Base-by-base conservation (phyloP, 83 land plant genomes). In the Picea abies region DNA sequence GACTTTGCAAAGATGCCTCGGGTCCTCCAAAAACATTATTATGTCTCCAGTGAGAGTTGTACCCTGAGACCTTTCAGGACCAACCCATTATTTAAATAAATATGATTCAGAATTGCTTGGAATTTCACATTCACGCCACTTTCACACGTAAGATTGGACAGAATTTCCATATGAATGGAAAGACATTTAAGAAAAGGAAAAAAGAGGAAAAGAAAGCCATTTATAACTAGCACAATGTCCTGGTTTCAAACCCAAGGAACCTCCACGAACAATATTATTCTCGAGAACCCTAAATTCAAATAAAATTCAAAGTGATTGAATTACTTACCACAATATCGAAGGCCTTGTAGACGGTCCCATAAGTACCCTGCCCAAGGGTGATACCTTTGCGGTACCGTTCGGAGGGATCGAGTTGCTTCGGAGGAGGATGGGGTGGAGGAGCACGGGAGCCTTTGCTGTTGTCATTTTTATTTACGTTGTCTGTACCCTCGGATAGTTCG, bases 341-440 rank as follows among this genome's bases (percentile, higher is more conserved):
- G 83, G 99, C 99, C 88, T 95, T 97, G 90, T 80, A 97, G 60
- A 97, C 99, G 49, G 92, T 93, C 26, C 99, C 98, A 84, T 95
- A 97, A 20, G 99, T 97, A 32, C 99, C 99, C 85, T 93, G 95
- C 14, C 99, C 99, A 29, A 97, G 91, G 12, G 89, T 88, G 41
- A 85, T 88, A 3, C 99, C 90, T 84, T 97, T 97, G 52, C 89
- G 63, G 81, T 97, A 97, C 17, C 99, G 87, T 79, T 94, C 90
- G 17, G 92, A 88, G 52, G 78, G 78, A 23, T 75, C 78, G 78
- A 41, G 26, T 12, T 4, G 60, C 49, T 41, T 41, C 78, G 14
- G 26, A 9, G 39, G 56, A 47, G 44, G 44, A 35, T 37, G 35
- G 1, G 47, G 39, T 1, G 73, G 19, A 70, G 44, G 6, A 41